Percentiles rank a stretch among this genome's conserved stretches.
These are phyloP conservation scores for Orbilia blumenaviensis DNA, from an alignment of 2,329 filamentous ascomycete species.

Conservation along the genomic window DNA sequence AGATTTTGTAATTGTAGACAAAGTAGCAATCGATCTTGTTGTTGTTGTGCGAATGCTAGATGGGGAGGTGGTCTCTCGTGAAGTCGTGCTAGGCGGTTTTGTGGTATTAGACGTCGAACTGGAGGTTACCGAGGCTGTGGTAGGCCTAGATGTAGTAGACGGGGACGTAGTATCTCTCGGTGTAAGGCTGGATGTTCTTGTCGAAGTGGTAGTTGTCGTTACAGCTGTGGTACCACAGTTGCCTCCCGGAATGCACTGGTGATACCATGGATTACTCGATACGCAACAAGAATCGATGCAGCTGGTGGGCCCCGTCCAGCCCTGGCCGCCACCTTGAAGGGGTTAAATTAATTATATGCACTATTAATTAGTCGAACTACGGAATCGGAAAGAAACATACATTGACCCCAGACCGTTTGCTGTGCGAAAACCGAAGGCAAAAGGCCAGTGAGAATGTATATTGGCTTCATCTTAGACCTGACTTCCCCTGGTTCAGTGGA, in stretches of 20 bases:
- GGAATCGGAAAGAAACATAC: not conserved
- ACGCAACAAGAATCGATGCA: slow-evolving; percentile 14
- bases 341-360: too few relatives aligned
- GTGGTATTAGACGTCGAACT: not conserved
- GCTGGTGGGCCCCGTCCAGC: slow-evolving; percentile 9
- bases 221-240: not conserved
- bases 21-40: not conserved
- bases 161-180: not conserved
- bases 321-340: slow-evolving; percentile 20
- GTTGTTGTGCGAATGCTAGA: slow-evolving; percentile 6
- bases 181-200: not conserved
- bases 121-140: not conserved
- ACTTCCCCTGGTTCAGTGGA: too few relatives aligned
- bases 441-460: not conserved
- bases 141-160: not conserved
- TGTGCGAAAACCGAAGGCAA: slow-evolving; percentile 2
- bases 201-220: not conserved
- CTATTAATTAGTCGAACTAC: not conserved
- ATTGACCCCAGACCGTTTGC: slow-evolving; percentile 26
- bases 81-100: not conserved
- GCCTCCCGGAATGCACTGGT: slow-evolving; percentile 5
- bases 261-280: slow-evolving; percentile 22
- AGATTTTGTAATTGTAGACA: not conserved
- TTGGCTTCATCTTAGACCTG: not conserved
- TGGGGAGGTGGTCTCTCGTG: not conserved